Evolutionary conservation across 306 rosid genomes (phyloP).

Genomic region (Senna tora): DNA sequence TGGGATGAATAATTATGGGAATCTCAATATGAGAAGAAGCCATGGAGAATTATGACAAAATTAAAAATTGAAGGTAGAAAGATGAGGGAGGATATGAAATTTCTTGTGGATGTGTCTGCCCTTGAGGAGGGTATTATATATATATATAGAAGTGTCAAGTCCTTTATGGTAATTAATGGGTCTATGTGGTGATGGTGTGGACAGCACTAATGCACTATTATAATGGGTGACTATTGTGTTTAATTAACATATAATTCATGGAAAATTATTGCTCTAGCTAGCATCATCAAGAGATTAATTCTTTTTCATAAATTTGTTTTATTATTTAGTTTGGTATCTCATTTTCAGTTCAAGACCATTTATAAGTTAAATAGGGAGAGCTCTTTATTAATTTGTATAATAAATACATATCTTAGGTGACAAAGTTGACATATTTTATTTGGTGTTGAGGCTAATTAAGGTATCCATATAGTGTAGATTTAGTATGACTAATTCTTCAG

Average conservation of each 20-base stretch:
- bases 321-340: no score
- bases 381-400: no score
- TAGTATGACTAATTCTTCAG: no score
- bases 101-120: slow-evolving; percentile 42
- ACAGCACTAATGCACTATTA: no score
- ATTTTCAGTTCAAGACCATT: no score
- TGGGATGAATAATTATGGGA: slow-evolving; percentile 8
- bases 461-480: no score
- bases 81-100: slow-evolving; percentile 25
- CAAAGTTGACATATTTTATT: no score
- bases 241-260: slow-evolving; percentile 8
- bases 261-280: slow-evolving; percentile 16
- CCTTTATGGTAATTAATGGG: no score
- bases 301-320: slow-evolving; percentile 9
- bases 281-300: slow-evolving; percentile 14
- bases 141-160: slow-evolving; percentile 40
- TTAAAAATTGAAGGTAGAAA: slow-evolving; percentile 1
- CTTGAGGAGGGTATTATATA: slow-evolving; percentile 27
- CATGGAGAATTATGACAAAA: slow-evolving; percentile 33
- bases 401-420: no score
- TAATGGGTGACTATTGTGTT: slow-evolving; percentile 12
- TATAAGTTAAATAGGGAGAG: no score
- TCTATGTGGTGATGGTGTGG: slow-evolving; percentile 32
- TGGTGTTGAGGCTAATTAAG: no score
- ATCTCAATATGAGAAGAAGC: slow-evolving; percentile 45